Base-by-base conservation (phyloP, 768 basidiomycete species). In the Phlebiopsis gigantea region DNA sequence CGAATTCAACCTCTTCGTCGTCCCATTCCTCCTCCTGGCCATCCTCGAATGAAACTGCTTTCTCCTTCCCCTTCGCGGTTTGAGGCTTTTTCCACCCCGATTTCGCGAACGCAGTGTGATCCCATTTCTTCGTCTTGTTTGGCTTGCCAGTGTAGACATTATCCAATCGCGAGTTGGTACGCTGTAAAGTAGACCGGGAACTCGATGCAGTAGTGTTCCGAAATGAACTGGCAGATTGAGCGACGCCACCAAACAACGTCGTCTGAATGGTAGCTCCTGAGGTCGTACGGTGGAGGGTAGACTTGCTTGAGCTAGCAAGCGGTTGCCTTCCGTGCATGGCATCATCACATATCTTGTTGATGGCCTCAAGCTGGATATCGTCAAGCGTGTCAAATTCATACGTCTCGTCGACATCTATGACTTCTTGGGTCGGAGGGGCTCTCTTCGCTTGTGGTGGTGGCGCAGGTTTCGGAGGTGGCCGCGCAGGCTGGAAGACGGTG, bases 101-200 rank as follows among this genome's bases (percentile, higher is more conserved):
- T 72, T 91, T 89, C 5, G 93, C 86, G 65, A 90, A 96, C 12
- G 76, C 83, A 0, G 94, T 92, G 22, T 91, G 86, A 66, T 98
- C 93, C 97, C 97, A 99, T 46, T 77, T 75, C 74, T 96, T 98
- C 0, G 79, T 82, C 69, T 88, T 85, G 61, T 64, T 66, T 19
- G 61, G 57, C 24, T 59, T 61, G 21, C 63, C 64, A 2, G 57
- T 58, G 19, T 65, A 47, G 1, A 61, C 49, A 47, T 60, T 65
- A 25, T 62, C 62, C 12, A 57, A 58, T 41, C 61, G 68, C 0
- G 82, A 78, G 60, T 76, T 79, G 15, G 73, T 72, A 54, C 74
- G 68, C 58, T 75, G 75, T 34, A 75, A 61, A 5, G 74, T 70
- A 22, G 69, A 69, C 15, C 46, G 34, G 15, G 46, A 59, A 71